Evolutionary conservation across 2,329 filamentous ascomycete genomes (phyloP), one percentile per base, ranked within the genome.

Genomic region (Aspergillus carbonarius): DNA sequence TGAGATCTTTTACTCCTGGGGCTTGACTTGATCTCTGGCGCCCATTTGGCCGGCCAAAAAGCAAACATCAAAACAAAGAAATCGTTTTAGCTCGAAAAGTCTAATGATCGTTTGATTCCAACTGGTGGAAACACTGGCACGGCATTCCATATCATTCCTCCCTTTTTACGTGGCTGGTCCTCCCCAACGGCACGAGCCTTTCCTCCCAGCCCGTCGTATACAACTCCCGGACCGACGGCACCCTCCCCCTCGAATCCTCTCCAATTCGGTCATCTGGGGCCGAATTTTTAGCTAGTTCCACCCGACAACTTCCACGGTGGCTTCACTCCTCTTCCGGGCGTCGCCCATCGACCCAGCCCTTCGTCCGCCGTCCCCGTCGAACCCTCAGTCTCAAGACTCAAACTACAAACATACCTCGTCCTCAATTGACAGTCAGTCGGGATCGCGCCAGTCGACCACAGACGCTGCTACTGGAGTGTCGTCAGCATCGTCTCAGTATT

Each of bases 231-330:
- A 48, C 32, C 44, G 44, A 32, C 44, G 25, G 44, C 13, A 32
- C 7, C 27, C n/a, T 5, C 25, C 15, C 4, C 9, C 44, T 47
- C n/a, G 44, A 48, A 48, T 17, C 8, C 15, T 44, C 39, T 62
- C 55, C 61, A 66, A 68, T 74, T 74, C 72, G 72, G 71, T 74
- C 63, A 62, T 57, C 53, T 54, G 57, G 50, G 67, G 60, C 69
- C 69, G 68, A 63, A 72, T 74, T 72, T 74, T 61, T 65, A 71
- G 64, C 42, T 49, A 62, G 55, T 66, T 68, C 72, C 68, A 68
- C 68, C 75, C 62, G 69, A 84, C 81, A 81, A 80, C 83, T 78
- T 86, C 82, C 75, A 82, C 83, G 70, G 81, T 86, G 75, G 83
- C 82, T 76, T 80, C 81, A 70, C 76, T 85, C 70, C 78, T 85